Conservation (phyloP, 2,329 filamentous ascomycete genomes). For the Ophiosphaerella herpotricha region DNA sequence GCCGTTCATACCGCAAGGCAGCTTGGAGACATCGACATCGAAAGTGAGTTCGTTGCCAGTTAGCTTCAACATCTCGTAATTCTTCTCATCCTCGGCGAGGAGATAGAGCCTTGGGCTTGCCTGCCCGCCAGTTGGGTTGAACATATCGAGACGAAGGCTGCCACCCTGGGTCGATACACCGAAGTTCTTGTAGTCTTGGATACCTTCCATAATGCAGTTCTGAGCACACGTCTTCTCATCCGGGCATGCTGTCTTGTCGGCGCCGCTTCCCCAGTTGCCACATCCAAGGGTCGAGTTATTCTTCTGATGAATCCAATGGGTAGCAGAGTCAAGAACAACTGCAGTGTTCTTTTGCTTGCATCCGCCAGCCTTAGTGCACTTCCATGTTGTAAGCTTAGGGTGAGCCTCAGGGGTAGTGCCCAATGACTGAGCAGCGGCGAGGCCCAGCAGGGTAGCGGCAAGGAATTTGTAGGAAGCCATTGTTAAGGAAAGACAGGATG, state of each 20-base stretch:
- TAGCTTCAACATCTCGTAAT: constrained; percentile 69
- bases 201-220: constrained; percentile 63
- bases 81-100: constrained; percentile 61
- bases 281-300: constrained; percentile 39
- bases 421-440: constrained; percentile 37
- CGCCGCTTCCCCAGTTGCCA: constrained; percentile 33
- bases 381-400: constrained; percentile 57
- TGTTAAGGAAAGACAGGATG: constrained; percentile 7
- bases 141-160: constrained; percentile 53
- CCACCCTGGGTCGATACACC: constrained; percentile 58
- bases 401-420: constrained; percentile 52
- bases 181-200: constrained; percentile 58
- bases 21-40: constrained; percentile 64
- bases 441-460: constrained; percentile 29
- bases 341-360: constrained; percentile 55
- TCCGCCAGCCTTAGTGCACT: constrained; percentile 57
- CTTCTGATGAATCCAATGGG: constrained; percentile 53
- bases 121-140: constrained; percentile 41
- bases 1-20: constrained; percentile 50
- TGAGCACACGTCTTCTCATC: constrained; percentile 56
- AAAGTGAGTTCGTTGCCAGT: constrained; percentile 73
- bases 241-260: constrained; percentile 54
- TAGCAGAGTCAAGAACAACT: constrained; percentile 56
- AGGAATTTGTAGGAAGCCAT: constrained; percentile 32
- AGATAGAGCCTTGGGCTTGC: constrained; percentile 65